These are phyloP conservation scores for Tylopilus vinaceipallidus DNA, from an alignment of 768 basidiomycete species.

Conservation along the genomic window DNA sequence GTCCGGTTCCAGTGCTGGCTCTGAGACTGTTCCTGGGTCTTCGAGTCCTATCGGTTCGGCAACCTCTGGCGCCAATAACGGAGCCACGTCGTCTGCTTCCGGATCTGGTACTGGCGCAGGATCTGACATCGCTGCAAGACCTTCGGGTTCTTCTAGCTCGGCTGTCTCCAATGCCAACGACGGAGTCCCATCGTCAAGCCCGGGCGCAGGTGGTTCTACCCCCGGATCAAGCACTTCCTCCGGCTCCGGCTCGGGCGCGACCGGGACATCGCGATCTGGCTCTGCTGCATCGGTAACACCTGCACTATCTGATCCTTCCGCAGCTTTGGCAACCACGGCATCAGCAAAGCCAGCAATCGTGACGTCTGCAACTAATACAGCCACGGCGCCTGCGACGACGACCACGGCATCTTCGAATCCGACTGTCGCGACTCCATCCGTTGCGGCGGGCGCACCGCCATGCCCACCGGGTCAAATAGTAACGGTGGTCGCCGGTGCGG, in stretches of 20 bases:
- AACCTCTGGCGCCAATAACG: neutral
- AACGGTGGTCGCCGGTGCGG: neutral
- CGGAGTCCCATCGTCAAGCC: neutral
- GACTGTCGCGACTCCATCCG: neutral
- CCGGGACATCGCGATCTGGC: neutral
- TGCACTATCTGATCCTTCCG: neutral
- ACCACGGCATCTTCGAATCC: neutral
- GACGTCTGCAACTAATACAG: too few species aligned
- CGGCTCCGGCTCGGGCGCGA: neutral
- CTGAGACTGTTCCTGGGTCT: neutral
- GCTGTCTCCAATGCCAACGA: neutral
- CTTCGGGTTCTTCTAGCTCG: neutral
- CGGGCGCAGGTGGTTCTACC: neutral
- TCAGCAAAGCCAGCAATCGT: neutral
- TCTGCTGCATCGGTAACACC: neutral
- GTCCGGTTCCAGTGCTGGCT: neutral
- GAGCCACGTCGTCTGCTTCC: neutral
- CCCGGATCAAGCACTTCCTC: too few species aligned
- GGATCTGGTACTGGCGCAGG: too few species aligned
- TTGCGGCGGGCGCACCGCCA: neutral
- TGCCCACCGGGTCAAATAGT: constrained; percentile 19
- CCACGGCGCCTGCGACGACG: neutral
- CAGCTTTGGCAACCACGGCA: neutral
- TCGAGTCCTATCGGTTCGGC: neutral
- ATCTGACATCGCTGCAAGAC: too few species aligned